Evolutionary conservation across 192 early-diverging fungal genomes (phyloP), one percentile per base, ranked within the genome.

Genomic region (Podila clonocystis): DNA sequence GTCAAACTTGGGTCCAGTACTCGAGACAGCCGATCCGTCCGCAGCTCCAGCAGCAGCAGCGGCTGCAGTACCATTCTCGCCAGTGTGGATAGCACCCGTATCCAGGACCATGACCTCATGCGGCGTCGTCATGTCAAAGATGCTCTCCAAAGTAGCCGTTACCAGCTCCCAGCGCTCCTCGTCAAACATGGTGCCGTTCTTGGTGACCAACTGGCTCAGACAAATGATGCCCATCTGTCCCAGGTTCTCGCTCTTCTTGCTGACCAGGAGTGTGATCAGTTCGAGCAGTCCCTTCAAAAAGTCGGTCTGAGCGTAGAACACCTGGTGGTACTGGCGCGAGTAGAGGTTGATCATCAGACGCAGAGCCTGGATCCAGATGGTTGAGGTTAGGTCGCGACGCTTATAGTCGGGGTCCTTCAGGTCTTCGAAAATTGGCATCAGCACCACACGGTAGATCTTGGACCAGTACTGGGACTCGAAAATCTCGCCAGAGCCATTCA

Each of bases 341-440:
- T 96, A 97, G 72, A 98, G 76, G 36, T 95, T 94, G 34, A 97
- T 89, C 83, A 98, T 90, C 67, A 93, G 89, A 22, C 95, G 90
- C 72, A 97, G 85, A 4, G 96, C 95, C 83, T 96, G 94, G 72
- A 98, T 95, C 86, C 97, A 88, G 29, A 96, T 96, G 22, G 94
- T 96, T 20, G 92, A 93, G 50, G 96, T 93, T 90, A 94, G 91
- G 62, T 96, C 89, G 28, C 89, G 89, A 79, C 95, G 85, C 76
- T 96, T 95, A 68, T 95, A 95, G 65, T 92, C 91, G n/a, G 77
- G 68, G 38, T 84, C 59, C 34, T 92, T 93, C 50, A 98, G 79
- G 71, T 98, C 97, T 50, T 94, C 92, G 87, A 98, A 98, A 63
- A 98, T 94, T 11, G 95, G 91, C 73, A 97, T 95, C 36, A 98